Conservation (phyloP, 1,284 basidiomycete genomes). For the Trametes versicolor region DNA sequence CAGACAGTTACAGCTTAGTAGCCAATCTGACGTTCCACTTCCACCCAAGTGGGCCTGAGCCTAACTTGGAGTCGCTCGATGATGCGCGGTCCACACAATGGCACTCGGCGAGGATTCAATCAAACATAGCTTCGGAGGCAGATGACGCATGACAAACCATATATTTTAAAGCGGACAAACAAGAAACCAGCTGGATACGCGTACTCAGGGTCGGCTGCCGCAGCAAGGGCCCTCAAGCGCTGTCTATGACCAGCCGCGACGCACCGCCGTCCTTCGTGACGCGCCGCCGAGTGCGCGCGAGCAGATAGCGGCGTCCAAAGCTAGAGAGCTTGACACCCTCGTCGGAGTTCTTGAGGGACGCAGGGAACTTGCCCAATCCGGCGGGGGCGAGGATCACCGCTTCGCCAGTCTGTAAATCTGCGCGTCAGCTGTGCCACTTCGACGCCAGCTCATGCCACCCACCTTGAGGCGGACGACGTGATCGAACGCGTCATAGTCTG, state of each 20-base stretch:
- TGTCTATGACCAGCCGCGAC: constrained; percentile 59
- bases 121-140: neutral
- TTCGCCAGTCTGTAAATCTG: constrained; percentile 63
- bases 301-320: constrained; percentile 64
- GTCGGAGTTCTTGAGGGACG: constrained; percentile 6
- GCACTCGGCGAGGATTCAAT: neutral
- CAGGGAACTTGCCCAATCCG: constrained; percentile 54
- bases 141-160: neutral
- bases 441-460: constrained; percentile 23
- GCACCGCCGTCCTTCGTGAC: constrained; percentile 72
- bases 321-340: constrained; percentile 30
- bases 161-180: neutral
- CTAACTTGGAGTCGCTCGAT: neutral
- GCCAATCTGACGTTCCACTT: constrained; percentile 3
- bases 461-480: constrained; percentile 73
- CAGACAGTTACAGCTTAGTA: neutral
- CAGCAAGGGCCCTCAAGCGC: neutral
- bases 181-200: neutral
- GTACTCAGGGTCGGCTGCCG: neutral
- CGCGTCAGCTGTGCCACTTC: constrained; percentile 2
- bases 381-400: constrained; percentile 72
- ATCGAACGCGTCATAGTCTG: constrained; percentile 67
- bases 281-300: constrained; percentile 67
- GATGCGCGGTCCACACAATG: neutral
- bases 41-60: neutral